Conservation (phyloP, 352 stramenopile genomes). For the Nannochloropsis limnetica region DNA sequence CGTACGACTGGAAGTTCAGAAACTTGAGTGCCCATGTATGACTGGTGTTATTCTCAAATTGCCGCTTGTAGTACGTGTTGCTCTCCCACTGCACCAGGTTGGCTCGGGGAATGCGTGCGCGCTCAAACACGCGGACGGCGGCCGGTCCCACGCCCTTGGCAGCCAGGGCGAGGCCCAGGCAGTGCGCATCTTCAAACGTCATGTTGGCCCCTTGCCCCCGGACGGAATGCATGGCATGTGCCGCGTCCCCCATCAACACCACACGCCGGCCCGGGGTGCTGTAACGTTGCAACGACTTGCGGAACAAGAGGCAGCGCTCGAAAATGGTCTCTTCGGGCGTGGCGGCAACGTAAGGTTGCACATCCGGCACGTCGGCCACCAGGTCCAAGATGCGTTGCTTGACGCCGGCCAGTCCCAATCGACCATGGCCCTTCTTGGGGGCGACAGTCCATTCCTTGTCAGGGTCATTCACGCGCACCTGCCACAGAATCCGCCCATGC, state of each 20-base stretch:
- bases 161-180: constrained; percentile 8
- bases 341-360: constrained; percentile 2
- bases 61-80: constrained; percentile 12
- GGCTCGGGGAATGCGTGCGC: neutral
- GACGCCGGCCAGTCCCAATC: neutral
- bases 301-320: neutral
- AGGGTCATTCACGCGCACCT: constrained; percentile 3
- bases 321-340: constrained; percentile 32
- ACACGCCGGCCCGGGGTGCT: neutral
- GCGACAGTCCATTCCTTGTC: constrained; percentile 5
- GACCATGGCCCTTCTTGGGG: constrained; percentile 13
- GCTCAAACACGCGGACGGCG: constrained; percentile 22
- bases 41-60: constrained; percentile 20
- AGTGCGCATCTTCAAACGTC: constrained; percentile 33
- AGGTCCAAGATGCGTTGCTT: constrained; percentile 24
- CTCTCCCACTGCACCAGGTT: constrained; percentile 29
- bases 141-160: constrained; percentile 11
- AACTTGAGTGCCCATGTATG: constrained; percentile 7
- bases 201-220: constrained; percentile 3
- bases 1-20: constrained; percentile 18
- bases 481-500: constrained; percentile 13
- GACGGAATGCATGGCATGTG: constrained; percentile 19
- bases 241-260: neutral
- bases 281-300: constrained; percentile 21
- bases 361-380: neutral